Percentiles rank a stretch among this genome's conserved stretches.
These are phyloP conservation scores for Vickermania ingenoplastis DNA, from an alignment of 208 protist species.

Conservation along the genomic window DNA sequence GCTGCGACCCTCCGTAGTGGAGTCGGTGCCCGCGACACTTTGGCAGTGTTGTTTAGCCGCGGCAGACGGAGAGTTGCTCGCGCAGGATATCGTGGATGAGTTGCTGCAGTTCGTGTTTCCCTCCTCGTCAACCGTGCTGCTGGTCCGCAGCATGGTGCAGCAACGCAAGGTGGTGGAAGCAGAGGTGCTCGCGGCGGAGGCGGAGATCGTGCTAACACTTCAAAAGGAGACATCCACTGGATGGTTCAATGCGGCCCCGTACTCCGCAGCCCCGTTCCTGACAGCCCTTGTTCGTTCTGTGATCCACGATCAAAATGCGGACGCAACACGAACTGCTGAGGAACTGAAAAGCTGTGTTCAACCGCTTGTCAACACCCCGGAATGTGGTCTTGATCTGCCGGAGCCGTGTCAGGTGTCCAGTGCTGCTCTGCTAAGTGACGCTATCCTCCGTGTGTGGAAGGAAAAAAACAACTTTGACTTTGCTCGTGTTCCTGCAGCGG, in stretches of 20 bases:
- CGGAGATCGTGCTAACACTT: neutral
- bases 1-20: neutral
- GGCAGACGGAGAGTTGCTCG: slow-evolving; percentile 2
- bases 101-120: slow-evolving; percentile 4
- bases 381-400: neutral
- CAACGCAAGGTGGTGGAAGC: neutral
- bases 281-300: neutral
- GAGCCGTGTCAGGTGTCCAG: neutral
- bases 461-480: slow-evolving; percentile 55
- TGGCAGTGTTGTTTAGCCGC: neutral
- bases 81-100: neutral
- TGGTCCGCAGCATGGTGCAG: neutral
- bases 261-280: neutral
- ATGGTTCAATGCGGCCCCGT: neutral
- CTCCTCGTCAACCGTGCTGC: neutral
- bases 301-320: neutral
- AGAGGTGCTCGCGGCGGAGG: neutral
- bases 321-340: neutral
- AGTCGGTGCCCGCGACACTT: neutral
- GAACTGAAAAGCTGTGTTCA: neutral
- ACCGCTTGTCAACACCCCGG: neutral
- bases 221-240: neutral
- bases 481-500: too few relatives aligned
- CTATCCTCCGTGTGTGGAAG: slow-evolving; percentile 24
- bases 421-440: neutral